Percentiles rank a stretch among this genome's conserved stretches.
Conservation (phyloP, 345 rosid species). For the Clausena lansium region DNA sequence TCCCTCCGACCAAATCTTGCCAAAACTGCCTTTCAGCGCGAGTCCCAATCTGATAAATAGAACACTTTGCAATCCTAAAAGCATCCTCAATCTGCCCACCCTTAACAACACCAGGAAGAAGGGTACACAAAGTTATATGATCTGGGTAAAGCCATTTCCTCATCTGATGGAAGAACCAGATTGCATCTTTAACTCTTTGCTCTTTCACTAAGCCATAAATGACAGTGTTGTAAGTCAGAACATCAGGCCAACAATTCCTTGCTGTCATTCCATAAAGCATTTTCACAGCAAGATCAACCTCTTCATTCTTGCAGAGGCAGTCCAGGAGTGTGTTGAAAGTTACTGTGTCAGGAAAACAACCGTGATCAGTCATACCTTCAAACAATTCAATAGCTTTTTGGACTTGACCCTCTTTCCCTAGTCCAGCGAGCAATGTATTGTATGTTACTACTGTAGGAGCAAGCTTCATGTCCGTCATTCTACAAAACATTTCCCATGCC, state of each 20-base stretch:
- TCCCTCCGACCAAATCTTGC: slow-evolving; percentile 75
- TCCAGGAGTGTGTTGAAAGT: slow-evolving; percentile 84
- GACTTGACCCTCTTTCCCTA: slow-evolving; percentile 72
- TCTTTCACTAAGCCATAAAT: slow-evolving; percentile 72
- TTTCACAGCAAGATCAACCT: slow-evolving; percentile 64
- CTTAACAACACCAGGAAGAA: slow-evolving; percentile 79
- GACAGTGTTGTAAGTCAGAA: slow-evolving; percentile 74
- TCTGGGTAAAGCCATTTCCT: slow-evolving; percentile 73
- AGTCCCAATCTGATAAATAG: slow-evolving; percentile 39
- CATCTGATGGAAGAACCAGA: slow-evolving; percentile 90
- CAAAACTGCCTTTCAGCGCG: slow-evolving; percentile 38
- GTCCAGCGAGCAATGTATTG: slow-evolving; percentile 74
- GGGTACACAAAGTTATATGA: slow-evolving; percentile 77
- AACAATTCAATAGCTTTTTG: slow-evolving; percentile 57
- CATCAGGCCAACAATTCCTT: slow-evolving; percentile 71
- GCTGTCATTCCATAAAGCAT: slow-evolving; percentile 62
- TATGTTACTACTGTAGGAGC: slow-evolving; percentile 83
- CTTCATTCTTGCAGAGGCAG: slow-evolving; percentile 90
- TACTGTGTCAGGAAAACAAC: slow-evolving; percentile 71
- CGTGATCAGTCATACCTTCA: slow-evolving; percentile 50
- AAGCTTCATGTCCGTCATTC: slow-evolving; percentile 66
- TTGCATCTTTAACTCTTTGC: slow-evolving; percentile 51
- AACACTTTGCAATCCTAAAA: slow-evolving; percentile 54
- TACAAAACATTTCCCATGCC: slow-evolving; percentile 82
- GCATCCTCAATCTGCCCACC: slow-evolving; percentile 60